phyloP scores from a whole-genome alignment of 768 basidiomycete species.

The Leucocoprinus birnbaumii region DNA sequence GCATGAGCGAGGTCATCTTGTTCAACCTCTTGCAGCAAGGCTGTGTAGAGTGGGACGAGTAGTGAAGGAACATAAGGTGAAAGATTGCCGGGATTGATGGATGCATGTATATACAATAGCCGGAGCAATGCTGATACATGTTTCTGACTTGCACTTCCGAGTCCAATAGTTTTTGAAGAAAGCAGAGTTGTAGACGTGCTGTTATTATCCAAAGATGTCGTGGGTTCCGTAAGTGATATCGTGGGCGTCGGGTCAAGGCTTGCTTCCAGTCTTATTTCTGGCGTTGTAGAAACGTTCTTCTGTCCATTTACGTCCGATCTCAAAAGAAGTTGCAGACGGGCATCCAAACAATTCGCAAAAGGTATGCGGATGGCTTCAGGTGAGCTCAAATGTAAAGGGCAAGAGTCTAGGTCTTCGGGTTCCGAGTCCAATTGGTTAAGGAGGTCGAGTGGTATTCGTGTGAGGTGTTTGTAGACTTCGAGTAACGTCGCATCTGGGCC shows the following conservation, averaged over 20 bases:
- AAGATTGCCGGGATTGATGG: conserved; percentile 68
- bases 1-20: conserved; percentile 58
- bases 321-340: conserved; percentile 46
- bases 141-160: conserved; percentile 49
- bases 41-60: conserved; percentile 66
- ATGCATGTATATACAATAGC: conserved; percentile 66
- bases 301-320: conserved; percentile 20
- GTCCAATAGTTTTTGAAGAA: conserved; percentile 40
- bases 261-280: conserved; percentile 34
- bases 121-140: conserved; percentile 67
- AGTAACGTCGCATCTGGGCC: conserved; percentile 44
- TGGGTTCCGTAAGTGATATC: conserved; percentile 36
- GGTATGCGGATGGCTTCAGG: conserved; percentile 43
- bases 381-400: conserved; percentile 50
- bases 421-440: conserved; percentile 50
- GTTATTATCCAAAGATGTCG: conserved; percentile 22
- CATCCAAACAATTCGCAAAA: conserved; percentile 51
- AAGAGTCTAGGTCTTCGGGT: conserved; percentile 39
- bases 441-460: conserved; percentile 48
- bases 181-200: conserved; percentile 38
- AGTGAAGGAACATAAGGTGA: conserved; percentile 69
- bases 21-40: conserved; percentile 59
- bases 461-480: conserved; percentile 52
- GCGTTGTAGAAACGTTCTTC: conserved; percentile 35
- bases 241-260: conserved; percentile 26